Evolutionary conservation across 257 asterid species (phyloP), one percentile per base, ranked within the genome.

Genomic region (Striga asiatica): DNA sequence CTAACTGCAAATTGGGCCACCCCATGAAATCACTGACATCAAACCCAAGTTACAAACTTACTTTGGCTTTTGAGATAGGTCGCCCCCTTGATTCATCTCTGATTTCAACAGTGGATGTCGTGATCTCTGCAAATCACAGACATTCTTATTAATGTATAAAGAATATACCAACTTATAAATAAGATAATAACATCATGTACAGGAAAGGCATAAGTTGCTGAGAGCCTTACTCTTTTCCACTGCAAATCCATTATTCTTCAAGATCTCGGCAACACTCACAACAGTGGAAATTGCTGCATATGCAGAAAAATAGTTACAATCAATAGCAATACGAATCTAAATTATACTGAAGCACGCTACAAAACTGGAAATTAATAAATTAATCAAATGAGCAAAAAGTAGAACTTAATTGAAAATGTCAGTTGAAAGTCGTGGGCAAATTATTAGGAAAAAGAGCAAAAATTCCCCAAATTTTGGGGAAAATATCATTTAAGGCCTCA

Each of bases 71-170:
- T 14, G 84, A 71, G 66, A 79, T 58, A 6, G 88, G 85, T 6
- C 91, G 73, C 8, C 92, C 91, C 66, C 88, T 75, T 18, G 86
- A 61, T 56, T 78, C 96, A 70, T 86, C 94, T 62, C 73, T 72
- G 72, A 81, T 79, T 58, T 83, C 94, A 73, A 81, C 86, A 41
- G 91, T 86, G 27, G 94, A 83, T 56, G 94, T 86, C 72, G 55
- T 73, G 56, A 83, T 81, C 78, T 78, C 95, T 86, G 79, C 76
- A 73, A 29, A 29, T 29, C 35, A n/a, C n/a, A 29, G 35, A 7
- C 35, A 29, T 29, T 29, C 8, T 29, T 29, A 29, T 29, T 29
- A 29, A 29, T 10, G 13, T 24, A 27, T 17, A 41, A 46, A 48
- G 16, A 6, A 63, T n/a, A 63, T n/a, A 56, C 11, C 35, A 20